These are phyloP conservation scores for Gamarada debralockiae DNA, from an alignment of 495 filamentous ascomycete species.

Conservation along the genomic window DNA sequence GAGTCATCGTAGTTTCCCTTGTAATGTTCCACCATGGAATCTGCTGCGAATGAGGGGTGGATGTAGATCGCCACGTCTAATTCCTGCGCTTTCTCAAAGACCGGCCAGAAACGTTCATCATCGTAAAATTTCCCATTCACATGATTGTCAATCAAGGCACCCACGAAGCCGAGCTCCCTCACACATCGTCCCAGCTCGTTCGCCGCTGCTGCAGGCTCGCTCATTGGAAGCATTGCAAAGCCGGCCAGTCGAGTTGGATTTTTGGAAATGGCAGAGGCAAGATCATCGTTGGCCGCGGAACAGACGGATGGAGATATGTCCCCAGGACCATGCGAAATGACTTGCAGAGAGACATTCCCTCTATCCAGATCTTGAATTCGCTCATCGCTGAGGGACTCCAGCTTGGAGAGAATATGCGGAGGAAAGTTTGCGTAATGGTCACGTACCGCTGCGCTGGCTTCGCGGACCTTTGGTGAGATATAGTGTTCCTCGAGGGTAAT, in stretches of 20 bases:
- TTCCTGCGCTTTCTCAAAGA: conserved; percentile 46
- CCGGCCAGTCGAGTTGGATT: conserved; percentile 48
- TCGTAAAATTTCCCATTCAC: conserved; percentile 34
- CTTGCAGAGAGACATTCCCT: conserved; percentile 46
- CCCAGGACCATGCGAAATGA: conserved; percentile 50
- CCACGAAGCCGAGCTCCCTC: conserved; percentile 44
- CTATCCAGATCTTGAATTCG: conserved; percentile 50
- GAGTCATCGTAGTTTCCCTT: conserved; percentile 34
- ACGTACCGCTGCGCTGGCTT: conserved; percentile 5
- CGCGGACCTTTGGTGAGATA: conserved; percentile 34
- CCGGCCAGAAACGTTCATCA: conserved; percentile 34
- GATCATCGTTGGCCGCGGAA: conserved; percentile 47
- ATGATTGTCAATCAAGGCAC: conserved; percentile 55
- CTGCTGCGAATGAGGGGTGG: conserved; percentile 49
- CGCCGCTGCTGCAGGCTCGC: conserved; percentile 37
- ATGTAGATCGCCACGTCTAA: conserved; percentile 57
- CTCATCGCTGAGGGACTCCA: conserved; percentile 29
- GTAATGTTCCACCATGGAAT: conserved; percentile 45
- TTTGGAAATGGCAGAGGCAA: conserved; percentile 40
- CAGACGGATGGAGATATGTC: conserved; percentile 31
- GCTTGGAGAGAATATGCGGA: conserved; percentile 30
- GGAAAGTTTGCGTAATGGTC: conserved; percentile 24
- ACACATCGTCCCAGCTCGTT: conserved; percentile 48
- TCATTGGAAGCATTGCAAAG: conserved; percentile 52
- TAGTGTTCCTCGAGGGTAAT: conserved; percentile 63